Evolutionary conservation across 306 rosid genomes (phyloP), one percentile per base, ranked within the genome.

Genomic region (Senna siamea): DNA sequence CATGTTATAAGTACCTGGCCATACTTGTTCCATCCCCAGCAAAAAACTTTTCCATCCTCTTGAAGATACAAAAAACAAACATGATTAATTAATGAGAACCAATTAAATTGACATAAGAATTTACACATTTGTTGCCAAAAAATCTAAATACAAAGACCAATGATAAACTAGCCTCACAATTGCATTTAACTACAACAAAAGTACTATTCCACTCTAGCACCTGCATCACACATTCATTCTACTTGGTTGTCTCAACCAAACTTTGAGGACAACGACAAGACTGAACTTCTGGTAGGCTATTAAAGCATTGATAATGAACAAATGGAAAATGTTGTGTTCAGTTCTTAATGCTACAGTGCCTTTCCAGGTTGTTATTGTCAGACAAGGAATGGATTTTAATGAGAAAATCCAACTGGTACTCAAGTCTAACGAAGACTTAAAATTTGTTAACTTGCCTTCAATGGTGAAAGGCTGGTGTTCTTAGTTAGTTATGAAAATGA

Each of bases 11-110:
- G 60, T 83, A 92, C 99, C 97, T 95, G 99, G 18, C 99, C 99
- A 43, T 95, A 92, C 78, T 95, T 95, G 93, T 95, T 95, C 99
- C 99, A 95, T 46, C 99, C 99, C 98, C 99, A 95, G 87, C 96
- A 81, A 69, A 95, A 95, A 38, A 89, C 93, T 79, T 90, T 90
- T 26, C 87, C 87, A 68, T 90, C 85, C 44, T 81, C 99, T 93
- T 59, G 56, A 81, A 77, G 79, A 76, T 77, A 64, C 46, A 2
- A 81, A 63, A 62, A 69, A 69, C 35, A 80, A 67, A 62, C 17
- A 56, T 48, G 28, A 18, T 40, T 17, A 79, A 47, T 57, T n/a
- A 40, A 32, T 54, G 51, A 76, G 55, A 76, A 76, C 47, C 71
- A 30, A 18, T 7, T 11, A 19, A 30, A 13, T 40, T 19, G 37